Evolutionary conservation across 2,329 filamentous ascomycete species (phyloP), one percentile per base, ranked within the genome.

Genomic region (Aspergillus aculeatus): DNA sequence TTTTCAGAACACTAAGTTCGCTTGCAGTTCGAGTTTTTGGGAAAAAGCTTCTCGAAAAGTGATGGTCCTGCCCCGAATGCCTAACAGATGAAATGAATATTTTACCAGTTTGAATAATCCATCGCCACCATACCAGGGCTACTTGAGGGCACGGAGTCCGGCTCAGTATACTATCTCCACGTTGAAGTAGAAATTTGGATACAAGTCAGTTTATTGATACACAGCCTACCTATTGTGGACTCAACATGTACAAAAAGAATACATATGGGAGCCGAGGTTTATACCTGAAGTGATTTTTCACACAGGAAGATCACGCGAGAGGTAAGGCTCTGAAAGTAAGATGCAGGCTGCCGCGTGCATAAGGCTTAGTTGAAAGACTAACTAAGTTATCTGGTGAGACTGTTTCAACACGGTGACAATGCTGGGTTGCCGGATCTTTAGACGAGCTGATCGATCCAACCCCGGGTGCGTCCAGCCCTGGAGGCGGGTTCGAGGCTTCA

Each of bases 401-500:
- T 44, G 38, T 14, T 19, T 1, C 6, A 7, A 29, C 7, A 29
- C 7, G 26, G 26, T 9, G 26, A 29, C 32, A 16, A 12, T 35
- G 32, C 47, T 49, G 47, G 47, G 12, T 49, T 49, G 29, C 9
- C 49, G 49, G n/a, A 38, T 38, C 38, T 16, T 52, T 16, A 44
- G 38, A 44, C 14, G 16, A 44, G 16, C 38, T 44, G 38, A 19
- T 16, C 38, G 14, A 44, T 6, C 38, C 38, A n/a, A 19, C 38
- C 16, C 38, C 38, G 38, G 16, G 38, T 29, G 44, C 35, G 23
- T 29, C 10, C 26, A 29, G 26, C 26, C 26, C 26, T 29, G 26
- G 19, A 47, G 50, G 26, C 49, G 57, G 54, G 53, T 54, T 61
- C 52, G 50, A 60, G 50, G 38, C 53, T 44, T 26, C 9, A 21